Base-by-base conservation (phyloP, 2,329 filamentous ascomycete species). In the Colletotrichum phormii region DNA sequence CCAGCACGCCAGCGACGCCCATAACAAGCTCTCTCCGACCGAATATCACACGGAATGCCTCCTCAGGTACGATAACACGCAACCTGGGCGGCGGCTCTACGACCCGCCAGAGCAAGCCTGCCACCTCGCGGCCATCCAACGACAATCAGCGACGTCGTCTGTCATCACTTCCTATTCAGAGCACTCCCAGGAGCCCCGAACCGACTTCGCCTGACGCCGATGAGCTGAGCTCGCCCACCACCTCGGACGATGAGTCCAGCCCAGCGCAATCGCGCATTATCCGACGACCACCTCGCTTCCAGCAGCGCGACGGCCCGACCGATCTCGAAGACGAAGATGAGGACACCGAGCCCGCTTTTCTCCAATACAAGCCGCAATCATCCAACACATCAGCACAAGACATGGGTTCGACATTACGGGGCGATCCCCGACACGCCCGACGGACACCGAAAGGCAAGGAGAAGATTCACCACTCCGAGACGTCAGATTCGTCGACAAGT, bases 401-500 rank as follows among this genome's bases (percentile, higher is more conserved):
- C 74, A 79, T 90, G 31, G 84, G 84, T 42, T 89, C 89, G 24
- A 90, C 89, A 1, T 79, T 90, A 31, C 84, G 84, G 49, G 88
- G 84, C 22, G 84, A 88, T 60, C 79, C 80, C 9, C 81, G 81
- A 26, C 79, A 81, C 18, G 79, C 78, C 0, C 82, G 83, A 53
- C 77, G 80, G 24, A 64, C 70, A 13, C 76, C 67, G 31, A 76
- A 75, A 53, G 81, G 79, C 59, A 84, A 82, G 54, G 81, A 82
- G 4, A 78, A 79, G 7, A 78, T 82, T 3, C 83, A 86, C 58
- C 82, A 84, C 51, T 89, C 88, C 0, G 87, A 89, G 69, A 90
- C 89, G 1, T 91, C 89, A 0, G 90, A 93, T 76, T 93, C 92
- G 0, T 92, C 91, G 2, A 84, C 86, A 0, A 87, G 88, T 72